phyloP scores from a whole-genome alignment of 768 basidiomycete species.

The Termitomyces sp. region DNA sequence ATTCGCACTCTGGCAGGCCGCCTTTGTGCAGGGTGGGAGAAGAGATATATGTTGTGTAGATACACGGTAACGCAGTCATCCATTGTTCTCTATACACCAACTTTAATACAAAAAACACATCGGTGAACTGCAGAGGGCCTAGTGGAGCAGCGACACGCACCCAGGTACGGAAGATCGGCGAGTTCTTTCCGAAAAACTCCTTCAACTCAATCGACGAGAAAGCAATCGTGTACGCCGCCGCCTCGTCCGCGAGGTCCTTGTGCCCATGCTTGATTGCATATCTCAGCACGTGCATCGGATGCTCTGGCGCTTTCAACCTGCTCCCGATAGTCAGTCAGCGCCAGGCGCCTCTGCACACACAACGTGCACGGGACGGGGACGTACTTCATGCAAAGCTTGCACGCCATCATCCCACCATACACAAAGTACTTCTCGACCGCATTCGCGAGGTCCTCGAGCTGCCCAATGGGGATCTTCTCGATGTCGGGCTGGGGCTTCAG shows the following conservation, averaged over 20 bases:
- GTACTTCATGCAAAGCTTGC: slow-evolving; percentile 7
- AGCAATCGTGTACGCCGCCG: not conserved
- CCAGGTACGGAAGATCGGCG: not conserved
- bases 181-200: not conserved
- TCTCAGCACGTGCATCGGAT: not conserved
- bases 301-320: not conserved
- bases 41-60: not conserved
- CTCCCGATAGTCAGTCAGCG: no score
- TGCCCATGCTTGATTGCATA: slow-evolving; percentile 9
- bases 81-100: slow-evolving; percentile 3
- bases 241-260: slow-evolving; percentile 1
- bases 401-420: slow-evolving; percentile 4
- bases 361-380: not conserved
- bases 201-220: not conserved
- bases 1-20: not conserved
- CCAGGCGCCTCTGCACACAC: no score
- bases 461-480: not conserved
- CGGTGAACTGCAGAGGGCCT: not conserved
- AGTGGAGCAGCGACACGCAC: not conserved
- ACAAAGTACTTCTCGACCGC: slow-evolving; percentile 10
- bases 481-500: slow-evolving; percentile 1
- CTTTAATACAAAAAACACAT: not conserved
- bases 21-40: slow-evolving; percentile 1
- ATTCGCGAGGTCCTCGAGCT: slow-evolving; percentile 1
- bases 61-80: not conserved